phyloP scores from a whole-genome alignment of 1,284 basidiomycete genomes.

The Mycosarcoma mackinlayi region DNA sequence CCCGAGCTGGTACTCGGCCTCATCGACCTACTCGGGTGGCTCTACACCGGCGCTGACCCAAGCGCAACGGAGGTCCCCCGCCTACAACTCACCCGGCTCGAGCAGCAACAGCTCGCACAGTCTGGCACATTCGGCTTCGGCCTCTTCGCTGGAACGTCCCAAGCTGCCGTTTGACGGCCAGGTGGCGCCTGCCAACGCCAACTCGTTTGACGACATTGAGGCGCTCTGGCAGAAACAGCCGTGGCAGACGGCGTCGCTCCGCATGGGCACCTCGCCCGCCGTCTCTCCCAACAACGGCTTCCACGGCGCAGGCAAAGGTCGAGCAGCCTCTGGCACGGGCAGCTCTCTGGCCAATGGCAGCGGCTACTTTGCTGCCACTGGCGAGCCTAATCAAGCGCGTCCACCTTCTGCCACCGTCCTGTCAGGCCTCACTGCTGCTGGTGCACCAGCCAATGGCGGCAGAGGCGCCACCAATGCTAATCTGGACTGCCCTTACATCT shows the following conservation, averaged over 20 bases:
- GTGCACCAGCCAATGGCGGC: constrained; percentile 12
- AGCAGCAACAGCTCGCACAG: constrained; percentile 43
- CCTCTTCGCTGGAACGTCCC: constrained; percentile 23
- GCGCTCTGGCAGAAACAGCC: constrained; percentile 51
- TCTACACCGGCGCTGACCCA: constrained; percentile 24
- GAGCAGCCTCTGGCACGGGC: constrained; percentile 14
- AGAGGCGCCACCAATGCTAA: constrained; percentile 14
- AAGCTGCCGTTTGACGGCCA: constrained; percentile 38
- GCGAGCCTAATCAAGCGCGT: constrained; percentile 6
- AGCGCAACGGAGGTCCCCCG: constrained; percentile 28
- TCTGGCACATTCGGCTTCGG: constrained; percentile 34
- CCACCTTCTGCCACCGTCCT: constrained; percentile 1
- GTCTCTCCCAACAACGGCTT: constrained; percentile 17
- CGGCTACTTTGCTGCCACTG: constrained; percentile 11
- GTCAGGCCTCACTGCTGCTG: constrained; percentile 6
- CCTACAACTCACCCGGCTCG: constrained; percentile 41
- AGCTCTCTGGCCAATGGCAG: constrained; percentile 4
- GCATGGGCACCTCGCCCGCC: constrained; percentile 37
- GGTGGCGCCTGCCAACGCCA: constrained; percentile 30
- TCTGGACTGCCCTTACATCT: constrained; percentile 38
- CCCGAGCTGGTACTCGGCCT: constrained; percentile 37
- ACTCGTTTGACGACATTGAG: constrained; percentile 50
- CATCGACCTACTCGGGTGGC: constrained; percentile 35
- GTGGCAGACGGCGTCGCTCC: constrained; percentile 44
- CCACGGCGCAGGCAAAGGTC: constrained; percentile 9